A percentile compares a stretch with the other conserved stretches of the same genome.
phyloP scores from a whole-genome alignment of 257 asterid species.

The Solanum chaucha region DNA sequence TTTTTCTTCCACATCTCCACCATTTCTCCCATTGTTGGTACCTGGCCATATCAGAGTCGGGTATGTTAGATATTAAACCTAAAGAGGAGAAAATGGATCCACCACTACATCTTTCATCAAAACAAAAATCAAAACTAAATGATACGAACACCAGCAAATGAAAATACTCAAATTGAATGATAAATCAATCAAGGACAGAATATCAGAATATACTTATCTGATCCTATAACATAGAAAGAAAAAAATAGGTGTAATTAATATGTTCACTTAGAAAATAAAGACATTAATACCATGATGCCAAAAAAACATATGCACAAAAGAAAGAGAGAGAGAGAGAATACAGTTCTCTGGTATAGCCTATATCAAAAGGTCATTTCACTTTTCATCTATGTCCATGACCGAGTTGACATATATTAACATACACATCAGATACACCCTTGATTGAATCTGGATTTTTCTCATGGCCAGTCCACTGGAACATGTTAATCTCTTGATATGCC shows the following conservation, averaged over 20 bases:
- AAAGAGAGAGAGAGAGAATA: not conserved
- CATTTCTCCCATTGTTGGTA: slow-evolving; percentile 81
- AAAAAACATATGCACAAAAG: not conserved
- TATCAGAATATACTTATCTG: not conserved
- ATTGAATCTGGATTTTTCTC: not conserved
- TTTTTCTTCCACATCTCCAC: slow-evolving; percentile 88
- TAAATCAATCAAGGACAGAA: not conserved
- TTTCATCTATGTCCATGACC: not conserved
- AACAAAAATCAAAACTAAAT: not conserved
- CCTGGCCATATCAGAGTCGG: slow-evolving; percentile 22
- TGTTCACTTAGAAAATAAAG: not conserved
- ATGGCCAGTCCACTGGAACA: not conserved
- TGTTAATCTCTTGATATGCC: not conserved
- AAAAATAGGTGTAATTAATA: not conserved
- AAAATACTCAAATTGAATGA: not conserved
- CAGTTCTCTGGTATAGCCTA: not conserved
- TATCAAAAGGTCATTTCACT: not conserved
- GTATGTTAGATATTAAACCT: not conserved
- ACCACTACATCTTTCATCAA: not conserved
- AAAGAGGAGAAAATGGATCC: not conserved
- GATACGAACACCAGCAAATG: not conserved
- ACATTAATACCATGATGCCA: not conserved
- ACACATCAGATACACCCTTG: not conserved
- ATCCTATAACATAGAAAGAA: not conserved
- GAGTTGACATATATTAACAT: not conserved